These are phyloP conservation scores for Amaranthus palmeri DNA, from an alignment of 148 eudicot species.

Conservation along the genomic window DNA sequence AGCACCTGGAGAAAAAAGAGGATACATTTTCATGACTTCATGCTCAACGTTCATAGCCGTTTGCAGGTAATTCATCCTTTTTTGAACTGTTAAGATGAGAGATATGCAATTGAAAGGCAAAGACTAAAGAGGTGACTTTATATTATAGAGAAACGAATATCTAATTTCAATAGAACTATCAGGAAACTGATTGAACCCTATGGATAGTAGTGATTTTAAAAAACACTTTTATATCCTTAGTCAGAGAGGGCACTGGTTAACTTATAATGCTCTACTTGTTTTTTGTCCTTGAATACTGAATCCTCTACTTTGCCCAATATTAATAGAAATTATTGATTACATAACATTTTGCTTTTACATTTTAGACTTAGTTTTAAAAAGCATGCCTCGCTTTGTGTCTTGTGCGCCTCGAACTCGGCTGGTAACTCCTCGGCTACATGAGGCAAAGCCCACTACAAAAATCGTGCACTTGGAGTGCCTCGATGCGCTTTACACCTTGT, in stretches of 20 bases:
- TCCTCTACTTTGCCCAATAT: neutral
- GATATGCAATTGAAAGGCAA: neutral
- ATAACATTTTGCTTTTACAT: neutral
- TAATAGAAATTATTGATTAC: neutral
- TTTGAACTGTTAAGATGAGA: neutral
- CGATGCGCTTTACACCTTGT: too few relatives aligned
- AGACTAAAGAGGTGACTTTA: neutral
- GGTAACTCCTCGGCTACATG: too few relatives aligned
- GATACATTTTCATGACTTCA: constrained; percentile 97
- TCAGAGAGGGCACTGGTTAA: too few relatives aligned
- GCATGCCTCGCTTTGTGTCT: too few relatives aligned
- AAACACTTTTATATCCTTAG: too few relatives aligned
- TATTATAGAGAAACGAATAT: neutral
- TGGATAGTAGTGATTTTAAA: too few relatives aligned
- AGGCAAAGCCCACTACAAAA: too few relatives aligned
- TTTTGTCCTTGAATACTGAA: too few relatives aligned
- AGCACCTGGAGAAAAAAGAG: constrained; percentile 82
- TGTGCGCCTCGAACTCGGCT: too few relatives aligned
- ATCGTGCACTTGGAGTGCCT: too few relatives aligned
- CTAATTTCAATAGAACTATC: neutral
- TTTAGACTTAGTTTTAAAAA: too few relatives aligned
- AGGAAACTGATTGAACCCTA: neutral
- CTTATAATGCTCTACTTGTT: too few relatives aligned
- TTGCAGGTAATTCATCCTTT: constrained; percentile 49
- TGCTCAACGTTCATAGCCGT: constrained; percentile 87